Evolutionary conservation across 2,329 filamentous ascomycete species (phyloP).

Genomic region (Helicocarpus griseus): DNA sequence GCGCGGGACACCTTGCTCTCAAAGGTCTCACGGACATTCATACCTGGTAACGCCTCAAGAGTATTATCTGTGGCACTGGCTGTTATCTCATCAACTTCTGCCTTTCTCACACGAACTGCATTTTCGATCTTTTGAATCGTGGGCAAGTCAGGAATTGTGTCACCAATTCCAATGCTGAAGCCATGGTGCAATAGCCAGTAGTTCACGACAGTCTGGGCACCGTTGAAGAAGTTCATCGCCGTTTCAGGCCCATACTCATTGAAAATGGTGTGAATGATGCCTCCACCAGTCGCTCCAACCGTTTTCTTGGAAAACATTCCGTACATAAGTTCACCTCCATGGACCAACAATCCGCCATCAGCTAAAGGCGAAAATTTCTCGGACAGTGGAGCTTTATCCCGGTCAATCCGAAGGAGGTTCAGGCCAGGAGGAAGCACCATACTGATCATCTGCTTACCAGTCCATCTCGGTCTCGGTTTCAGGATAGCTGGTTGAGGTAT

Average conservation of each 20-base stretch:
- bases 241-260: slow-evolving; percentile 83
- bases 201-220: slow-evolving; percentile 85
- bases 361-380: slow-evolving; percentile 51
- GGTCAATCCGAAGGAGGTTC: slow-evolving; percentile 59
- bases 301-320: slow-evolving; percentile 89
- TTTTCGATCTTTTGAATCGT: slow-evolving; percentile 80
- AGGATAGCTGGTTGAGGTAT: slow-evolving; percentile 89
- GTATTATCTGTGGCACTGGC: slow-evolving; percentile 70
- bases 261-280: slow-evolving; percentile 91
- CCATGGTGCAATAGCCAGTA: slow-evolving; percentile 97
- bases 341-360: slow-evolving; percentile 73
- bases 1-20: slow-evolving; percentile 94
- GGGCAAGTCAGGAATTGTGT: slow-evolving; percentile 81
- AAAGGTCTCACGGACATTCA: slow-evolving; percentile 97
- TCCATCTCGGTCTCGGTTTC: slow-evolving; percentile 89
- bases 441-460: slow-evolving; percentile 94
- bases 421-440: slow-evolving; percentile 82
- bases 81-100: slow-evolving; percentile 66
- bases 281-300: slow-evolving; percentile 78
- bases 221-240: slow-evolving; percentile 92
- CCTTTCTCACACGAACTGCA: slow-evolving; percentile 73
- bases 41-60: slow-evolving; percentile 88
- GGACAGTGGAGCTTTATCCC: slow-evolving; percentile 47
- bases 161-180: slow-evolving; percentile 96
- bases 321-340: slow-evolving; percentile 80